These are phyloP conservation scores for Davidsoniella virescens DNA, from an alignment of 2,329 filamentous ascomycete genomes.

Conservation along the genomic window DNA sequence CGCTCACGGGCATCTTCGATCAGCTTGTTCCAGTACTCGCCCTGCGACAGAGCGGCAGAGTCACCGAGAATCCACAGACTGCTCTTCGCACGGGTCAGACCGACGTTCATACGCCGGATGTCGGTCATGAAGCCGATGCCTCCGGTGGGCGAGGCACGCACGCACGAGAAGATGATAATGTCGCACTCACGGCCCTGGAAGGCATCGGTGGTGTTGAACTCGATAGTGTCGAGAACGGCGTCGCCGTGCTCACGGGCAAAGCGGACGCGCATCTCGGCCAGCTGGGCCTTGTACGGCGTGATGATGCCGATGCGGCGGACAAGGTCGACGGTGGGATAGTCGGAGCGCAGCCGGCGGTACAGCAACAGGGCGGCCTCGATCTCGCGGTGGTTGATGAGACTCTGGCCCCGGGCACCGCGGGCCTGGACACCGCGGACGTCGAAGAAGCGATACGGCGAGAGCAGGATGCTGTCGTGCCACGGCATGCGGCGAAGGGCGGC, in stretches of 20 bases:
- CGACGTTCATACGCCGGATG: slow-evolving; percentile 98
- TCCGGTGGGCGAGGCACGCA: slow-evolving; percentile 78
- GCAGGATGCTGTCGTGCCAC: slow-evolving; percentile 69
- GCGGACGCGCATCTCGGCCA: slow-evolving; percentile 59
- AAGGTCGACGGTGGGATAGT: slow-evolving; percentile 54
- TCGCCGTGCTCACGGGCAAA: slow-evolving; percentile 63
- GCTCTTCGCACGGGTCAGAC: slow-evolving; percentile 88
- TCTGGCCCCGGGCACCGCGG: slow-evolving; percentile 68
- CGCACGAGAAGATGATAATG: slow-evolving; percentile 97
- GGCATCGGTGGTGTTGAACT: slow-evolving; percentile 98
- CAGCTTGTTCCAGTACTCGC: slow-evolving; percentile 78
- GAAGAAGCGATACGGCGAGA: slow-evolving; percentile 93
- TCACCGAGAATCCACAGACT: slow-evolving; percentile 95
- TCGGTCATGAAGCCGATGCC: slow-evolving; percentile 97
- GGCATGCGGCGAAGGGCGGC: slow-evolving; percentile 54
- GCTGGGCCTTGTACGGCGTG: slow-evolving; percentile 90
- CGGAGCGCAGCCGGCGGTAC: slow-evolving; percentile 61
- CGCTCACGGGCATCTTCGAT: slow-evolving; percentile 66
- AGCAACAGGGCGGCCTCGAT: slow-evolving; percentile 73
- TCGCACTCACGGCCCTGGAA: slow-evolving; percentile 96
- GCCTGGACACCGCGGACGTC: slow-evolving; percentile 82
- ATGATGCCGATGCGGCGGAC: slow-evolving; percentile 86
- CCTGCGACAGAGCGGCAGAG: slow-evolving; percentile 68
- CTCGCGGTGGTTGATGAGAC: slow-evolving; percentile 77
- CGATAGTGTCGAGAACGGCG: slow-evolving; percentile 58